Base-by-base conservation (phyloP, 257 asterid species). In the Primulina eburnea region DNA sequence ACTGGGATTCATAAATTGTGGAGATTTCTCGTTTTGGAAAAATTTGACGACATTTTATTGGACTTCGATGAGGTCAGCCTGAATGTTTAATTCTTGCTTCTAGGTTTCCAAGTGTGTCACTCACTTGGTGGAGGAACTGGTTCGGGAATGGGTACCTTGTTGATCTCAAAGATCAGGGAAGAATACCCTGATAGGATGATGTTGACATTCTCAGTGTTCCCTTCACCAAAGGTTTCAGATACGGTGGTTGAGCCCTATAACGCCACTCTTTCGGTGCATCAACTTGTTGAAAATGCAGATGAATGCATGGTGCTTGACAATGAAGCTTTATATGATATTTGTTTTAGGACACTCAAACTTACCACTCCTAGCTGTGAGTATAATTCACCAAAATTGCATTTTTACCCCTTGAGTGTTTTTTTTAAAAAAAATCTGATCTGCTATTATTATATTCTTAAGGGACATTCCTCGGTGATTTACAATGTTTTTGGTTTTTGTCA, bases 121-220 rank as follows among this genome's bases (percentile, higher is more conserved):
- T 89, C 93, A 26, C 90, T 89, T 74, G 96, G 96, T 77, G 96
- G 96, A 56, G 96, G 96, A 68, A 89, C 96, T 56, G 96, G 96
- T 80, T 89, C 96, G 71, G 96, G 96, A 69, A 89, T 89, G 96
- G 96, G 96, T 63, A 89, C 93, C 65, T 70, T 89, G 79, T 62
- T 89, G 74, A 89, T 89, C 69, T 89, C 96, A 10, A 89, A 89
- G 82, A 82, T 89, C 78, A 82, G 96, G 79, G 96, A 89, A 73
- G 96, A 89, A 74, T 89, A 89, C 74, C 96, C 96, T 58, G 96
- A 86, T 58, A 81, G 96, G 71, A 89, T 89, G 96, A 89, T 89
- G 96, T 75, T 89, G 77, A 89, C 96, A 0, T 89, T 89, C 84
- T 89, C 96, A 1, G 96, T 89, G 72, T 88, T 88, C 78, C 96